Evolutionary conservation across 257 asterid species (phyloP), one percentile per base, ranked within the genome.

Genomic region (Ajuga chamaepitys): DNA sequence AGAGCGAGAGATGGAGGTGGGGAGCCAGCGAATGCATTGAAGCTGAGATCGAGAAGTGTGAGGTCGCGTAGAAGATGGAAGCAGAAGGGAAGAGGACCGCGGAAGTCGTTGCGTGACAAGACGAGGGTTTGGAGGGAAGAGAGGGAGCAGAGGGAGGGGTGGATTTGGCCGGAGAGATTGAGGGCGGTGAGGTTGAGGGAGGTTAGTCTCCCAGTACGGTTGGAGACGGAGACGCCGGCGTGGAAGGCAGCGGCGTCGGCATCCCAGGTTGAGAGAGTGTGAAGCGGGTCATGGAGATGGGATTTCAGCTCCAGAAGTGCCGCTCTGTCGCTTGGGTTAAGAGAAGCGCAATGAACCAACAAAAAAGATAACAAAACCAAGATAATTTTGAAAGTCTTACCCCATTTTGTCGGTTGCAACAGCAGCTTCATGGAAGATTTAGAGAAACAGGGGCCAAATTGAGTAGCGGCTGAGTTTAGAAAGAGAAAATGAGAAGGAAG

Each of bases 141-240:
- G 58, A 93, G 86, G 79, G 74, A 80, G 72, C 99, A 93, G 77
- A 93, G 60, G 72, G 85, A 87, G 71, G 87, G 72, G 64, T 71
- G 82, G 46, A 93, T 20, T 28, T 63, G 76, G 28, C 97, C 97
- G 20, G 85, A 72, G 75, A 93, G 80, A 74, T 62, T 80, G 40
- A 78, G 78, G 48, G 83, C 75, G 35, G 90, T 80, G 63, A 93
- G 95, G 79, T 93, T 87, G 61, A 93, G 88, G n/a, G 74, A 67
- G 61, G 79, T 75, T 58, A 87, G 75, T 46, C 86, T 81, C 46
- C 90, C 93, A 50, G 87, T 83, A 70, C 48, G 75, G 77, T 78
- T 81, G 40, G 93, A 85, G 78, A 78, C 38, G 62, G 85, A 58
- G 62, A 85, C 62, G 44, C 96, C 95, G 24, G 84, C 70, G 56